Evolutionary conservation across 495 filamentous ascomycete species (phyloP).

Genomic region (Penicillium mononematosum): DNA sequence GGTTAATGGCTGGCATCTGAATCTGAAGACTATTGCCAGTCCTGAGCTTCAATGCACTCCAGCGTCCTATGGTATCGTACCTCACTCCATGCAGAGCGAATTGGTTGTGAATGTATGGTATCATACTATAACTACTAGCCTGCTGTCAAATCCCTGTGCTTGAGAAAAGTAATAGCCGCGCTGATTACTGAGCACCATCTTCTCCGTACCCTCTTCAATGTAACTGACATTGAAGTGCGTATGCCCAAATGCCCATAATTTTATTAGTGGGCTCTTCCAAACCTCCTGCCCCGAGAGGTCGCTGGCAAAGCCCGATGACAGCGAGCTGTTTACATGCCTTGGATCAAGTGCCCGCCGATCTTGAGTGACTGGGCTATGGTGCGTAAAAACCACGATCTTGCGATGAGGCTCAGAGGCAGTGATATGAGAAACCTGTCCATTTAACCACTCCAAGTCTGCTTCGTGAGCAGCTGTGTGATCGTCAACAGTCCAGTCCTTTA

Average conservation of each 20-base stretch:
- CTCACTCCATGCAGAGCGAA: too few relatives aligned
- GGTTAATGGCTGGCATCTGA: too few relatives aligned
- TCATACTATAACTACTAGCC: constrained; percentile 19
- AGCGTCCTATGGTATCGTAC: too few relatives aligned
- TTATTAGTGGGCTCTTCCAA: constrained; percentile 44
- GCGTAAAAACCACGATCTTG: constrained; percentile 51
- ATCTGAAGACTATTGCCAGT: too few relatives aligned
- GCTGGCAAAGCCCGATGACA: constrained; percentile 46
- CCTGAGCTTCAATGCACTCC: too few relatives aligned
- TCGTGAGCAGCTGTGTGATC: constrained; percentile 40
- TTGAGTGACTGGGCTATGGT: constrained; percentile 47
- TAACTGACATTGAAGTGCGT: constrained; percentile 56
- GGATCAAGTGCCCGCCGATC: constrained; percentile 40
- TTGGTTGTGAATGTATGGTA: not conserved
- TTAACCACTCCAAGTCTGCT: constrained; percentile 52
- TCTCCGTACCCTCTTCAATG: constrained; percentile 26
- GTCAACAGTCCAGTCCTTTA: constrained; percentile 46
- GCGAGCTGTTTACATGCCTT: constrained; percentile 37
- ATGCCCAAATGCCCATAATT: constrained; percentile 57
- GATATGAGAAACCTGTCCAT: constrained; percentile 42
- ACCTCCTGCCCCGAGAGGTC: constrained; percentile 47
- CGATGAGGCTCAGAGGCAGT: constrained; percentile 32
- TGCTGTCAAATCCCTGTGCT: constrained; percentile 27
- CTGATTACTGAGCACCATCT: constrained; percentile 39
- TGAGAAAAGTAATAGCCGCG: constrained; percentile 40